These are phyloP conservation scores for Saccharum hybrid DNA, from an alignment of 202 grass and related monocot species.

Conservation along the genomic window DNA sequence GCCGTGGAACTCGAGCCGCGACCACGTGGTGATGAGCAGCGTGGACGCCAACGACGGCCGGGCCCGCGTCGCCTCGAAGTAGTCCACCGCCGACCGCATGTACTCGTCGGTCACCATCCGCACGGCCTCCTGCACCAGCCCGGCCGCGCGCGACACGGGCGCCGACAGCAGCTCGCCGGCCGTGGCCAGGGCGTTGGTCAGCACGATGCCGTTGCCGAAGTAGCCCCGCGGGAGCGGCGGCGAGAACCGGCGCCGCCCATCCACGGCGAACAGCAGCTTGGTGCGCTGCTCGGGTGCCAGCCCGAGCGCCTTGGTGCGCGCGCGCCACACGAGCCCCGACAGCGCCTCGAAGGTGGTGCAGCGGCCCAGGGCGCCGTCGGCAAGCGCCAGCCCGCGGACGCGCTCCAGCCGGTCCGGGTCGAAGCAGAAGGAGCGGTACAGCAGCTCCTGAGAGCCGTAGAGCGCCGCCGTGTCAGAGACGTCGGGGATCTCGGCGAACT, in stretches of 20 bases:
- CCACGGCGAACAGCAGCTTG: conserved; percentile 77
- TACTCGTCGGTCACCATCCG: conserved; percentile 74
- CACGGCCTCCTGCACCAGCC: conserved; percentile 63
- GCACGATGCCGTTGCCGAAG: conserved; percentile 77
- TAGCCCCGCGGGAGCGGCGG: conserved; percentile 57
- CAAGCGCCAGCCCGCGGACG: conserved; percentile 56
- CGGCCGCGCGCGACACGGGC: conserved; percentile 56
- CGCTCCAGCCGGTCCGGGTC: conserved; percentile 59
- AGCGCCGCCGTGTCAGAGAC: conserved; percentile 59
- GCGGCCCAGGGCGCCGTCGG: conserved; percentile 38
- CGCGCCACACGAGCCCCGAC: conserved; percentile 64
- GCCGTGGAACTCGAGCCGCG: conserved; percentile 59
- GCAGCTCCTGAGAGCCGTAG: conserved; percentile 54
- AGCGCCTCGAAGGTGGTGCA: conserved; percentile 83
- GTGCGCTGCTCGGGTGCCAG: conserved; percentile 57
- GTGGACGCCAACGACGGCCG: conserved; percentile 66
- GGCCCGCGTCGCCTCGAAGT: conserved; percentile 71
- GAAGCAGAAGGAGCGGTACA: conserved; percentile 74
- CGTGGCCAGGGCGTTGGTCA: conserved; percentile 58
- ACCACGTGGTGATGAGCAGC: conserved; percentile 80
- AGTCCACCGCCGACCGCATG: conserved; percentile 77
- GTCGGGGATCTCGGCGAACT: conserved; percentile 76
- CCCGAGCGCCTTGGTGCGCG: conserved; percentile 58
- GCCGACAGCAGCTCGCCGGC: conserved; percentile 54
- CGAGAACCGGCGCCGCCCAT: conserved; percentile 55